These are phyloP conservation scores for Rhizopus arrhizus DNA, from an alignment of 371 early-diverging fungal species.

Conservation along the genomic window DNA sequence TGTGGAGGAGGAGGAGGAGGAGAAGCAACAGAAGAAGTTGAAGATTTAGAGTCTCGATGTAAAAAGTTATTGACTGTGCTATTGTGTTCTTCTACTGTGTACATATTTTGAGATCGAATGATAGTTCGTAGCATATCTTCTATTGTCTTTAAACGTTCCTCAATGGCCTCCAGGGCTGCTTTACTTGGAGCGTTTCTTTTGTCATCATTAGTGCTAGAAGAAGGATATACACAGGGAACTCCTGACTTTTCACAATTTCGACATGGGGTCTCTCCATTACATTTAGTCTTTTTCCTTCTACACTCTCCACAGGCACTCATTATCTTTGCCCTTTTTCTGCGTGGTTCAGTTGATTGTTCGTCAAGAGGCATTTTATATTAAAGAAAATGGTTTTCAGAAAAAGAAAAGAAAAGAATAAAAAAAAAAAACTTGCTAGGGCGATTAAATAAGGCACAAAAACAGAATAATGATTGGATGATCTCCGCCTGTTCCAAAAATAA, in stretches of 20 bases:
- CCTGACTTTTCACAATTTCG: slow-evolving; percentile 60
- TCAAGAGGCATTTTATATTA: slow-evolving; percentile 12
- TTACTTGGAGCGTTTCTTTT: slow-evolving; percentile 45
- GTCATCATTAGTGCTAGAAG: slow-evolving; percentile 38
- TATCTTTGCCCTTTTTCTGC: slow-evolving; percentile 65
- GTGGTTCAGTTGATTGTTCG: slow-evolving; percentile 30
- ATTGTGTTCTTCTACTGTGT: slow-evolving; percentile 6
- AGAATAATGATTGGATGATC: slow-evolving; percentile 6
- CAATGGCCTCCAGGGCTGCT: slow-evolving; percentile 52
- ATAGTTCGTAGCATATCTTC: slow-evolving; percentile 50
- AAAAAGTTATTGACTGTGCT: slow-evolving; percentile 29
- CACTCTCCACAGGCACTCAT: slow-evolving; percentile 67
- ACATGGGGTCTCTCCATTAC: slow-evolving; percentile 66
- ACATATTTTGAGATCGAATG: slow-evolving; percentile 25
- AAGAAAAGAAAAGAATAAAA: neutral
- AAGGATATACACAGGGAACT: slow-evolving; percentile 56
- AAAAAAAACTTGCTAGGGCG: neutral
- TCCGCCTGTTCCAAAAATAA: neutral
- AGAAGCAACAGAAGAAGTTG: slow-evolving; percentile 22
- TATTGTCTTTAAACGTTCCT: slow-evolving; percentile 50
- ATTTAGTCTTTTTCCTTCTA: slow-evolving; percentile 64
- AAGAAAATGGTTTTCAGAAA: no score
- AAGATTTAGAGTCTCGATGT: slow-evolving; percentile 24
- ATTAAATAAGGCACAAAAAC: neutral
- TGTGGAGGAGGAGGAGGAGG: slow-evolving; percentile 8